These are phyloP conservation scores for Prinsepia uniflora DNA, from an alignment of 306 rosid species.

Conservation along the genomic window DNA sequence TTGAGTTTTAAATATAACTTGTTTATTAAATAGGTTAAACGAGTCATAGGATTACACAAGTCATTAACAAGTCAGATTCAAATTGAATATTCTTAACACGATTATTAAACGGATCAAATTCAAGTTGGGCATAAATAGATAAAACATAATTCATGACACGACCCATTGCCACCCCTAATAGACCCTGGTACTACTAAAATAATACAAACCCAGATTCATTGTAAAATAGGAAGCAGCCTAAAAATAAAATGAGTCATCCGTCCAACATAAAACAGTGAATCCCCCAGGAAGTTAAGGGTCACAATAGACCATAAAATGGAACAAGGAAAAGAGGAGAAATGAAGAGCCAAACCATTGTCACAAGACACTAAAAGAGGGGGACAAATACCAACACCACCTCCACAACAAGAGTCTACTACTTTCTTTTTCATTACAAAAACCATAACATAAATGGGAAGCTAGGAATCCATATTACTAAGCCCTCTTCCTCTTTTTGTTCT, in stretches of 20 bases:
- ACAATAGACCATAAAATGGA: neutral
- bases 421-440: slow-evolving; percentile 6
- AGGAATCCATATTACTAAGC: neutral
- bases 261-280: neutral
- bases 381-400: neutral
- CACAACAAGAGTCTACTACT: neutral
- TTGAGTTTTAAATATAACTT: no score
- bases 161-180: no score
- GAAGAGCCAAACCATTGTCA: neutral
- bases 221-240: neutral
- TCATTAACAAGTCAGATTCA: no score
- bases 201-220: neutral
- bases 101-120: no score
- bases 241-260: neutral
- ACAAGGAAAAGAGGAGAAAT: no score
- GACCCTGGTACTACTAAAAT: neutral
- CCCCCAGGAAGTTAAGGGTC: neutral
- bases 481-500: neutral
- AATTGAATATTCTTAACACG: no score
- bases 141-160: no score
- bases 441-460: slow-evolving; percentile 7
- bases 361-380: neutral
- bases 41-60: no score
- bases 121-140: no score
- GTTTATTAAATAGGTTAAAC: no score